Evolutionary conservation across 371 early-diverging fungal genomes (phyloP).

Genomic region (Polyrhizophydium stewartii): DNA sequence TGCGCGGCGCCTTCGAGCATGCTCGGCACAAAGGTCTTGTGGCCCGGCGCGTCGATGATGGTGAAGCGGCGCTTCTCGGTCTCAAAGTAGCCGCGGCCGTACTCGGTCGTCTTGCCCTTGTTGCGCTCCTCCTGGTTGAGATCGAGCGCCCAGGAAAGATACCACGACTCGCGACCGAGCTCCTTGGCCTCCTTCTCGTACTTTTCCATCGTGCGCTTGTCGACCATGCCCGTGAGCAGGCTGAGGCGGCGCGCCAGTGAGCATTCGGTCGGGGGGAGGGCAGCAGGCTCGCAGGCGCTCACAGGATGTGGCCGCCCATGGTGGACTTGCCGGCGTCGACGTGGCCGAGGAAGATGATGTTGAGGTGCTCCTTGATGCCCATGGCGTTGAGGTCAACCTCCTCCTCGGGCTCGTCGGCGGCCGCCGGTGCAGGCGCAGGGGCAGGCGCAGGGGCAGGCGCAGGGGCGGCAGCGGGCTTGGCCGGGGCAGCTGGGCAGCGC

Average conservation of each 20-base stretch:
- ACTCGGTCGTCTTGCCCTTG: constrained; percentile 98
- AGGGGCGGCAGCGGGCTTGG: neutral
- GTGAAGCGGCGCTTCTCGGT: constrained; percentile 92
- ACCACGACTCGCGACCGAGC: constrained; percentile 94
- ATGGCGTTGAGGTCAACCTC: constrained; percentile 51
- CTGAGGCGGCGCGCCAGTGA: constrained; percentile 13
- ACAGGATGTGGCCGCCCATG: constrained; percentile 98
- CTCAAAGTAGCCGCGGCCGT: constrained; percentile 97
- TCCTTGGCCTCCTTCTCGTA: constrained; percentile 93
- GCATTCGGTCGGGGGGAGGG: neutral
- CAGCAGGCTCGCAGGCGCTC: constrained; percentile 34
- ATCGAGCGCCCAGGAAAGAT: constrained; percentile 97
- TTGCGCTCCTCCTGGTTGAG: constrained; percentile 93
- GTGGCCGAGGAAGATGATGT: constrained; percentile 99
- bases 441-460: neutral
- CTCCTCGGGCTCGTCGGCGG: constrained; percentile 18
- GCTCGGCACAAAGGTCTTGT: constrained; percentile 98
- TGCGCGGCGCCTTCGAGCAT: constrained; percentile 98
- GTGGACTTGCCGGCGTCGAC: constrained; percentile 99
- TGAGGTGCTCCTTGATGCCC: constrained; percentile 84
- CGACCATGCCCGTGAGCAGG: constrained; percentile 93
- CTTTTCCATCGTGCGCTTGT: constrained; percentile 99
- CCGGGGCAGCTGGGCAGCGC: too few relatives aligned
- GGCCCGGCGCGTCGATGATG: constrained; percentile 98
- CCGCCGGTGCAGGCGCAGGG: constrained; percentile 6